Evolutionary conservation across 2,329 filamentous ascomycete genomes (phyloP), one percentile per base, ranked within the genome.

Genomic region (Bisporella sp.): DNA sequence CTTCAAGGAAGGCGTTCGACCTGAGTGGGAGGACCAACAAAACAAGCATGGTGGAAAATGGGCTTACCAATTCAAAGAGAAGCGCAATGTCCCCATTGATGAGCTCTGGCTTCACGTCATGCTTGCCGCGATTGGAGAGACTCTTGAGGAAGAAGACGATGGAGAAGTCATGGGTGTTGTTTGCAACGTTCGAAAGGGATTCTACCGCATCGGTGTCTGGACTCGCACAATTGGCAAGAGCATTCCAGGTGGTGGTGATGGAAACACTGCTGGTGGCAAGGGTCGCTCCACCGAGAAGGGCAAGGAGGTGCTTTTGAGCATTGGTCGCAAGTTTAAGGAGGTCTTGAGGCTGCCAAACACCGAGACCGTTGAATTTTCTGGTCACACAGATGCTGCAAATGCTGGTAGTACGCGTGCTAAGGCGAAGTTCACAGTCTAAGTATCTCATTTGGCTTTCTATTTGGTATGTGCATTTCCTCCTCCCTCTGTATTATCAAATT

Each of bases 31-130:
- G 72, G 93, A 99, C 69, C 78, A 82, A 30, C 90, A 97, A 76
- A 99, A 99, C 78, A 99, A 97, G 81, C 90, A 97, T 69, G 93
- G 93, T 62, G 93, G 93, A 73, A 96, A 96, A 74, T 99, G 93
- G 93, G 91, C 92, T 30, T 97, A 95, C 75, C 86, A 89, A 65
- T 96, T 96, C 84, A 95, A 95, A 77, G 89, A 96, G 63, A 96
- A 96, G 81, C 85, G 87, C 66, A 82, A 77, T 60, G 81, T 96
- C 68, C 88, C 92, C 62, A 95, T 96, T 69, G 92, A 99, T 68
- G 87, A 92, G 52, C 79, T 96, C 49, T 99, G 93, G 93, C 83
- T 99, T 54, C 89, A 97, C 69, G 88, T 95, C 56, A 96, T 99
- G 84, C 85, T 99, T 62, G 84, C 87, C 32, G 93, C 91, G 50